Evolutionary conservation across 768 basidiomycete genomes (phyloP), one percentile per base, ranked within the genome.

Genomic region (Tylopilus sp.): DNA sequence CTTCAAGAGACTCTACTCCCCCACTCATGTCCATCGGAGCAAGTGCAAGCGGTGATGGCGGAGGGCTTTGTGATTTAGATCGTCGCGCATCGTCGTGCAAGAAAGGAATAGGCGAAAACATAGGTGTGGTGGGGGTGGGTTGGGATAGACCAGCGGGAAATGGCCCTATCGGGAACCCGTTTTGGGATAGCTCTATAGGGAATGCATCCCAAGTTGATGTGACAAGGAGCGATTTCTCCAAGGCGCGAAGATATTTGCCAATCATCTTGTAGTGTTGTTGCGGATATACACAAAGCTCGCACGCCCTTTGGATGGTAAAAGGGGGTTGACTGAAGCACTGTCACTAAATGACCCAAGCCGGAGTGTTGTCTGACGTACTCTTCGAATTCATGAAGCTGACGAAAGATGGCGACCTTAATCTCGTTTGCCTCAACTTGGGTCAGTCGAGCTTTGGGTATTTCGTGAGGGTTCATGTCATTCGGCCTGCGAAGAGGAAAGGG

Each of bases 31-130:
- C 72, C 21, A 71, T 63, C 21, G 61, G 70, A 2, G 74, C 66
- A 30, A 90, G 74, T 18, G 76, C 69, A 38, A 90, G 69, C 8
- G 89, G 88, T 23, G 87, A 88, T 23, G 87, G 85, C 22, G 87
- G 86, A 15, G 88, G 89, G 59, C 86, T 91, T 52, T 78, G 84
- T 20, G 87, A 90, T 62, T 82, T 83, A 35, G 88, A 88, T 47
- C 87, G 80, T 50, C 90, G 80, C 18, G 88, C 85, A 66, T 91
- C 89, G 44, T 85, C 82, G 61, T 92, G 90, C 22, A 91, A 72
- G 77, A 93, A 93, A 6, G 91, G 82, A 52, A 93, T 92, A 4
- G 91, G 91, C 3, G 88, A 89, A 70, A 92, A 93, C 47, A 93
- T 73, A 4, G 91, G 91, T 11, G 91, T 93, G 41, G 80, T 74